phyloP scores from a whole-genome alignment of 768 basidiomycete species.

The Auricularia cornea region DNA sequence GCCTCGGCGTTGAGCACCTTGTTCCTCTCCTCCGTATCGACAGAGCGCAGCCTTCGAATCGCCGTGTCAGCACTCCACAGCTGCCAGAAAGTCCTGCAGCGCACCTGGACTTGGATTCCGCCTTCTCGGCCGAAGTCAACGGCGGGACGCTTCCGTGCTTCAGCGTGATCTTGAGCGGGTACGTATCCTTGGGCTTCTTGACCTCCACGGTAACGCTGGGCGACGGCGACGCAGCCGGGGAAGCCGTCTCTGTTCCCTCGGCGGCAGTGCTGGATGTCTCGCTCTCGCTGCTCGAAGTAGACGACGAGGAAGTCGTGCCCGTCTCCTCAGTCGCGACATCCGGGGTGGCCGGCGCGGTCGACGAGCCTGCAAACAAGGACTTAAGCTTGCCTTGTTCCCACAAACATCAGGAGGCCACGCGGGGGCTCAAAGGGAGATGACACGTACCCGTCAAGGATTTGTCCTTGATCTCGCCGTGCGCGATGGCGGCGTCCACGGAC shows the following conservation, averaged over 20 bases:
- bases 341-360: conserved; percentile 26
- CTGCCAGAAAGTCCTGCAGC: conserved; percentile 13
- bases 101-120: conserved; percentile 61
- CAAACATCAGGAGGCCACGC: conserved; percentile 6
- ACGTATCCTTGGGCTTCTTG: conserved; percentile 47
- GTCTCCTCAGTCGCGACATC: conserved; percentile 23
- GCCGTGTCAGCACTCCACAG: not conserved
- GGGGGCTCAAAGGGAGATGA: conserved; percentile 8
- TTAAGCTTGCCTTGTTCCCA: conserved; percentile 64
- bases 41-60: conserved; percentile 55
- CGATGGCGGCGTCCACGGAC: conserved; percentile 68
- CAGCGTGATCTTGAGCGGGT: conserved; percentile 55
- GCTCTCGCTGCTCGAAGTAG: conserved; percentile 26
- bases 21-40: conserved; percentile 69
- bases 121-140: conserved; percentile 72
- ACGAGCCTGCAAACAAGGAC: conserved; percentile 68
- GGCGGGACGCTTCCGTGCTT: conserved; percentile 62
- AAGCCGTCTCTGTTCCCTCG: conserved; percentile 7
- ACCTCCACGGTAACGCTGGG: conserved; percentile 13
- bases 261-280: conserved; percentile 17
- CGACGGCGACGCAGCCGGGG: conserved; percentile 1
- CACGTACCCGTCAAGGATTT: conserved; percentile 67
- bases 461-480: conserved; percentile 73
- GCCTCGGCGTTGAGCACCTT: conserved; percentile 82
- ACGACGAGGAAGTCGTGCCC: conserved; percentile 27